A percentile compares a stretch with the other conserved stretches of the same genome.
These are phyloP conservation scores for Vachellia collinsii DNA, from an alignment of 306 rosid species.

Conservation along the genomic window DNA sequence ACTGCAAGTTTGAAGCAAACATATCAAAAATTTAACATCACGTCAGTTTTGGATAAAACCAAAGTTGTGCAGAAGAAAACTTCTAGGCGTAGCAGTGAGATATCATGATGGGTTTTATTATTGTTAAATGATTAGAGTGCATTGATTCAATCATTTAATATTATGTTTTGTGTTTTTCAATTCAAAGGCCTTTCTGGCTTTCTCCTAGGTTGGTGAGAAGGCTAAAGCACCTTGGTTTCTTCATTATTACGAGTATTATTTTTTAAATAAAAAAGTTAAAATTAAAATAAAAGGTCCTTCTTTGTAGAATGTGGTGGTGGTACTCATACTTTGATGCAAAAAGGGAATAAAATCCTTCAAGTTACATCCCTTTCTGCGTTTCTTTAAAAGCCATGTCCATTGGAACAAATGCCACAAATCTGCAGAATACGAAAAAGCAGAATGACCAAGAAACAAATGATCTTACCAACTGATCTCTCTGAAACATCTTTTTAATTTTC, in stretches of 20 bases:
- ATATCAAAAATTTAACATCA: neutral
- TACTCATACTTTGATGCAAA: conserved; percentile 59
- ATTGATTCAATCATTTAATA: conserved; percentile 49
- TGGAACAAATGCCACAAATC: neutral
- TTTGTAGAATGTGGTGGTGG: conserved; percentile 41
- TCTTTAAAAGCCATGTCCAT: neutral
- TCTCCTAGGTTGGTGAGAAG: conserved; percentile 54
- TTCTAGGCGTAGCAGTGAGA: conserved; percentile 34
- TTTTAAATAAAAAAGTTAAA: neutral
- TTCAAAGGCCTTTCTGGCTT: conserved; percentile 35
- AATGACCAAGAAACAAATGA: neutral
- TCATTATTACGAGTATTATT: neutral
- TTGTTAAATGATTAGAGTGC: conserved; percentile 80
- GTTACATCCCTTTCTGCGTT: neutral
- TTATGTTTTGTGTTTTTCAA: conserved; percentile 35
- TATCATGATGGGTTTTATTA: conserved; percentile 82
- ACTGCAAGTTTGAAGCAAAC: too few species aligned
- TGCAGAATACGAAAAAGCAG: neutral
- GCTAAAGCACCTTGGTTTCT: conserved; percentile 39
- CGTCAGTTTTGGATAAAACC: neutral
- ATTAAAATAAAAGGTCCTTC: conserved; percentile 3
- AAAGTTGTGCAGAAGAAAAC: conserved; percentile 1
- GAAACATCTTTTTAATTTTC: neutral
- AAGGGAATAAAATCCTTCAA: conserved; percentile 27
- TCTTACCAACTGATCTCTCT: neutral